Base-by-base conservation (phyloP, 106 monocot genomes). In the Phalaenopsis equestris region DNA sequence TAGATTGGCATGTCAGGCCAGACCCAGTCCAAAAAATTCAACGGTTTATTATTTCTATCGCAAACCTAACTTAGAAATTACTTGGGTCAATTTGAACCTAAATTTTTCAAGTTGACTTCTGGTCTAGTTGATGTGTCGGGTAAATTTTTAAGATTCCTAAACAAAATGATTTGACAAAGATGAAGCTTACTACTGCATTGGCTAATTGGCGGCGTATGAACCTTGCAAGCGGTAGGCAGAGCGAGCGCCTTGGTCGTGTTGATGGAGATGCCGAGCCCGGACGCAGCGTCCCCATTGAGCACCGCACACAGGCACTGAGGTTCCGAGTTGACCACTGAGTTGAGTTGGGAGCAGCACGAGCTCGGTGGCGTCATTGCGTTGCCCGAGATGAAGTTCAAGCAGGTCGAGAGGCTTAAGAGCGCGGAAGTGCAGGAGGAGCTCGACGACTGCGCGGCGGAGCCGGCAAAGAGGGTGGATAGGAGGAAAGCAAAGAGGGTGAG, bases 341-440 rank as follows among this genome's bases (percentile, higher is more conserved):
- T 46, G 0, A 83, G 83, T 78, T 78, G 52, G 7, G 83, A 12
- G 55, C 83, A 83, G 55, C 83, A 83, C 18, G 77, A 39, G 42
- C 19, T 19, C 0, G 78, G 55, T 6, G 83, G 83, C 1, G 83
- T 49, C 9, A 18, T 10, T 18, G 36, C 55, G 36, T 65, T 77
- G 67, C 83, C 72, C 9, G 77, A 45, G 52, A 83, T 68, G 67
- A 70, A 83, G 77, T 43, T 72, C 6, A 83, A 72, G 78, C 83
- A 84, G 14, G 84, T 76, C 1, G 79, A 17, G 8, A 84, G 67
- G 42, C 80, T 70, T 6, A 76, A 7, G 18, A 84, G 67, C 3
- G 84, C 55, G 6, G 84, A 38, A 9, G 48, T 65, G 77, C 80
- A 30, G 30, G n/a, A 84, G 1, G 80, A 49, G n/a, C 80, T 80